Base-by-base conservation (phyloP, 2,329 filamentous ascomycete species). In the Botryotinia calthae region DNA sequence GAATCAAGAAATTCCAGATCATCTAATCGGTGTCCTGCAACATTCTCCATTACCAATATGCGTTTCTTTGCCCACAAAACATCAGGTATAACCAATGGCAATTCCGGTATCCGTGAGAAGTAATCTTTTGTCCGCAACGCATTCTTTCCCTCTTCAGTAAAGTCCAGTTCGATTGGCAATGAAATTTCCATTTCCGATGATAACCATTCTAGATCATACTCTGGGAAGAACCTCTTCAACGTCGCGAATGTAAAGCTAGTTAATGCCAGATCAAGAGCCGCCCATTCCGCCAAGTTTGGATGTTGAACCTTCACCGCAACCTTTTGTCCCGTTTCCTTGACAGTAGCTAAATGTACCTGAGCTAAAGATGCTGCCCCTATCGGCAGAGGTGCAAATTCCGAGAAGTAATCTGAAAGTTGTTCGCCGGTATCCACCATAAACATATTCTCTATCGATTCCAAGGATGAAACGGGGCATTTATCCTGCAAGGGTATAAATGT, bases 221-320 rank as follows among this genome's bases (percentile, higher is more conserved):
- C 95, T 3, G 97, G 97, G 80, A 99, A 99, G 85, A 95, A 98
- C 73, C 89, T 88, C 82, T 97, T 97, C 74, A 99, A 84, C 0
- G 91, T 96, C 18, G 91, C 90, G 82, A 99, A 99, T 0, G 95
- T 97, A 79, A 96, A 97, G 54, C 88, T 86, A 8, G 96, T 99
- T 74, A 99, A 85, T 3, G 91, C 89, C 76, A 98, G 86, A 81
- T 99, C 96, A 18, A 99, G 86, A 40, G 90, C 92, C 25, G 94
- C 92, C 93, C 94, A 99, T 82, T 97, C 92, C 75, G 94, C 93
- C 72, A 99, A 84, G 6, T 89, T 87, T 1, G 96, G 96, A 83
- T 99, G 96, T 81, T 99, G 96, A 18, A 99, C 91, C 83, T 99
- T 99, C 79, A 99, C 96, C 0, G 96, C 96, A 16, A 99, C 96